Percentiles rank a stretch among this genome's conserved stretches.
These are phyloP conservation scores for Arctostaphylos glauca DNA, from an alignment of 148 eudicot species.

Conservation along the genomic window DNA sequence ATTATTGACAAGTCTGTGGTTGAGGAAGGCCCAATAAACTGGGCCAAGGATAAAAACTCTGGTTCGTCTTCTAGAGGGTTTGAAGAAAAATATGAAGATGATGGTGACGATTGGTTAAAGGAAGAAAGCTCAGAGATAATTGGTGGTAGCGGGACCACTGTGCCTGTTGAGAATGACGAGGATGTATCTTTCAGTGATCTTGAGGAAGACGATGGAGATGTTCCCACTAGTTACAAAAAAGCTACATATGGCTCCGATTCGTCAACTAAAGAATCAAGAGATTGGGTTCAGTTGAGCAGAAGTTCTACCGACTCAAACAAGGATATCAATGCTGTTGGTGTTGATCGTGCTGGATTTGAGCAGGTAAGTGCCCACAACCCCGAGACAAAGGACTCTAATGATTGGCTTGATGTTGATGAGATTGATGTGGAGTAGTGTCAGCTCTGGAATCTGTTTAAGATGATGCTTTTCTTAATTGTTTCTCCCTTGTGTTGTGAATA, in stretches of 20 bases:
- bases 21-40: slow-evolving; percentile 37
- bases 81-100: slow-evolving; percentile 59
- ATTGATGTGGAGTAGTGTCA: slow-evolving; percentile 43
- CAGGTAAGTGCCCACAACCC: slow-evolving; percentile 34
- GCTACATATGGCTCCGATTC: slow-evolving; percentile 37
- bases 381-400: slow-evolving; percentile 51
- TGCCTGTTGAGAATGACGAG: slow-evolving; percentile 58
- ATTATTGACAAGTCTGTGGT: slow-evolving; percentile 61
- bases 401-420: slow-evolving; percentile 62
- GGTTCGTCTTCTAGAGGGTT: slow-evolving; percentile 29
- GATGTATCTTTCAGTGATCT: slow-evolving; percentile 97
- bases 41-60: slow-evolving; percentile 25
- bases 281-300: slow-evolving; percentile 50
- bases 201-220: slow-evolving; percentile 80
- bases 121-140: slow-evolving; percentile 60
- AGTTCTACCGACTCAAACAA: slow-evolving; percentile 31
- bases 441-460: neutral
- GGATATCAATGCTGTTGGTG: slow-evolving; percentile 22
- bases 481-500: slow-evolving; percentile 15
- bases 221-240: slow-evolving; percentile 48
- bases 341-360: slow-evolving; percentile 22
- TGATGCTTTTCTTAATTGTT: neutral
- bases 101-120: slow-evolving; percentile 86
- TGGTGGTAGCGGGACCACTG: slow-evolving; percentile 35
- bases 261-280: slow-evolving; percentile 44